Base-by-base conservation (phyloP, 148 eudicot species). In the Cornus kousa region DNA sequence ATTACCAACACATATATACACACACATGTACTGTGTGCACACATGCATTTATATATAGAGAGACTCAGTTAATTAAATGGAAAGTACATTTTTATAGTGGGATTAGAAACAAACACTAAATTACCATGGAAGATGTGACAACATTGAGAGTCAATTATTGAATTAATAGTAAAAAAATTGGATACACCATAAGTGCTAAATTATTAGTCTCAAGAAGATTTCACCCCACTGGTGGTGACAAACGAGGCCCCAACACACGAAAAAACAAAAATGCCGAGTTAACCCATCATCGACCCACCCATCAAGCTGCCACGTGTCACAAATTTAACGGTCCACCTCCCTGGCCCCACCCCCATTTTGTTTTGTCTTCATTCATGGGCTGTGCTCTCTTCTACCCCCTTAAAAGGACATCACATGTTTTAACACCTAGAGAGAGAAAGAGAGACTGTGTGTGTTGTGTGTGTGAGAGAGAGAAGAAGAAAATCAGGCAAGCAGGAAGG, bases 321-420 rank as follows among this genome's bases (percentile, higher is more conserved):
- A 3, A 48, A 22, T 8, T 11, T 28, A 50, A 76, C 75, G 72
- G 83, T 76, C 9, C 4, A 1, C 14, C 28, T 60, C 7, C 3
- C 8, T 62, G 66, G 66, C 5, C 22, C 23, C 66, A 3, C 22
- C 24, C 23, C 7, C 19, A 17, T 53, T 53, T 53, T 1, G 3
- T 53, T 59, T 72, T 68, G 46, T 77, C 74, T 10, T 9, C 2
- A 23, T 80, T 75, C 68, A 76, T 78, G 79, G 79, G 50, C 82
- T 24, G 46, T 68, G 37, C 48, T 43, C 43, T 43, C 48, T 9
- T 33, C 24, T 60, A 35, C 28, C 65, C 48, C 43, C 74, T 76
- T 79, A 79, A 82, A 85, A 82, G 65, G 81, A 66, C 79, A 74
- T 85, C 92, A 87, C 93, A 84, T 88, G 88, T 74, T 39, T 59